These are phyloP conservation scores for Fusarium tjaetaba DNA, from an alignment of 2,329 filamentous ascomycete species.

Conservation along the genomic window DNA sequence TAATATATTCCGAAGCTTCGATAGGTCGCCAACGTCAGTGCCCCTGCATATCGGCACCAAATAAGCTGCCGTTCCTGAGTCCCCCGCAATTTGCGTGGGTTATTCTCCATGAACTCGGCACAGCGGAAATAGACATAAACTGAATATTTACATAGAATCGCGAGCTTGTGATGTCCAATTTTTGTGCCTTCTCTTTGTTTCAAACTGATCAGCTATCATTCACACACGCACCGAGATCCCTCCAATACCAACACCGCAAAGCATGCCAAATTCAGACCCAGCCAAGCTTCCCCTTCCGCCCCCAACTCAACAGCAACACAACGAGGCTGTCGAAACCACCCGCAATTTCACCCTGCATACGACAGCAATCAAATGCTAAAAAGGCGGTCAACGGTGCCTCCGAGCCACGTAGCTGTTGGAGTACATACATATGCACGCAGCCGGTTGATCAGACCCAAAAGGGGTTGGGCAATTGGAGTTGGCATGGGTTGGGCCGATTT, in stretches of 20 bases:
- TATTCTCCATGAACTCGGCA: not conserved
- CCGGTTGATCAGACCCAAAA: conserved; percentile 1
- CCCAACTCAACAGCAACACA: not conserved
- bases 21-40: not conserved
- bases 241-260: not conserved
- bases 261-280: not conserved
- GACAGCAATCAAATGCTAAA: not conserved
- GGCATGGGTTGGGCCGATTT: not conserved
- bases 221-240: not conserved
- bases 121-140: not conserved
- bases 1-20: not conserved
- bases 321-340: not conserved
- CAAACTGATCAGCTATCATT: not conserved
- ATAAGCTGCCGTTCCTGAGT: not conserved
- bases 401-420: not conserved
- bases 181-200: not conserved
- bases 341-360: not conserved
- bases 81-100: not conserved
- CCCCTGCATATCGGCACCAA: conserved; percentile 4
- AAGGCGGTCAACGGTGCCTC: conserved; percentile 8
- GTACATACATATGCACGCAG: not conserved
- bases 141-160: not conserved
- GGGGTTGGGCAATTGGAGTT: not conserved
- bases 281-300: not conserved
- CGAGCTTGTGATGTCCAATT: not conserved